Percentiles rank a stretch among this genome's conserved stretches.
These are phyloP conservation scores for Debaryomyces udenii DNA, from an alignment of 1,139 yeast genomes.

Conservation along the genomic window DNA sequence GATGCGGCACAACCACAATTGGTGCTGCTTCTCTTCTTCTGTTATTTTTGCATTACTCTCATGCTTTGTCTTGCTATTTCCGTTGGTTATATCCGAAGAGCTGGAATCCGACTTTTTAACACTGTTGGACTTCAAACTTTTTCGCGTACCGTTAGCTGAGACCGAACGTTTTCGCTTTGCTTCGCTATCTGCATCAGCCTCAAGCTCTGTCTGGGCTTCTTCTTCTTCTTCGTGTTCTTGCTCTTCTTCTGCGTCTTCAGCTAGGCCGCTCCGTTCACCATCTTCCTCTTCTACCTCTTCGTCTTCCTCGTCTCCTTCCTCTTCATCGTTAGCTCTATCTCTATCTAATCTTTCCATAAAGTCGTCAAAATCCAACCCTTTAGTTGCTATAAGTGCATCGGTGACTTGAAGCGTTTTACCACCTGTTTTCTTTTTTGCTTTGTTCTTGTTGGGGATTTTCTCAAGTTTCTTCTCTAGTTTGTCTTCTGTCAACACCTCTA, in stretches of 20 bases:
- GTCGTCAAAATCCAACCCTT: slow-evolving; percentile 39
- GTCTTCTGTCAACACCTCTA: slow-evolving; percentile 35
- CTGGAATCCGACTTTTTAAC: background rate
- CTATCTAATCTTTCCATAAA: slow-evolving; percentile 39
- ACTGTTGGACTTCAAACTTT: slow-evolving; percentile 7
- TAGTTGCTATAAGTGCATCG: slow-evolving; percentile 46
- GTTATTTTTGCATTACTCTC: slow-evolving; percentile 19
- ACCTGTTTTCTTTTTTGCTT: slow-evolving; percentile 24
- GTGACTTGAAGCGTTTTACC: slow-evolving; percentile 37
- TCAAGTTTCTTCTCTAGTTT: slow-evolving; percentile 31
- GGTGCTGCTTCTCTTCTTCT: slow-evolving; percentile 47
- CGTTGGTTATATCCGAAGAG: slow-evolving; percentile 10
- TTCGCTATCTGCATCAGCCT: background rate
- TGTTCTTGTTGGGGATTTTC: slow-evolving; percentile 30
- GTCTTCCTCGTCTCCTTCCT: slow-evolving; percentile 30
- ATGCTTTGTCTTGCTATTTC: slow-evolving; percentile 17
- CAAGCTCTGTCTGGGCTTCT: slow-evolving; percentile 10
- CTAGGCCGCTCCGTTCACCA: too few species aligned
- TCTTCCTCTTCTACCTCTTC: slow-evolving; percentile 35
- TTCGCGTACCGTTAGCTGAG: slow-evolving; percentile 9
- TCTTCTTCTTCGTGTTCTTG: slow-evolving; percentile 18
- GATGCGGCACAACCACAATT: slow-evolving; percentile 51
- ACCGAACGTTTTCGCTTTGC: slow-evolving; percentile 5
- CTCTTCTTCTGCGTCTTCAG: slow-evolving; percentile 20
- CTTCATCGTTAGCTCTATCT: slow-evolving; percentile 18